Conservation (phyloP, 2,329 filamentous ascomycete species). For the Gaeumannomyces sp. region DNA sequence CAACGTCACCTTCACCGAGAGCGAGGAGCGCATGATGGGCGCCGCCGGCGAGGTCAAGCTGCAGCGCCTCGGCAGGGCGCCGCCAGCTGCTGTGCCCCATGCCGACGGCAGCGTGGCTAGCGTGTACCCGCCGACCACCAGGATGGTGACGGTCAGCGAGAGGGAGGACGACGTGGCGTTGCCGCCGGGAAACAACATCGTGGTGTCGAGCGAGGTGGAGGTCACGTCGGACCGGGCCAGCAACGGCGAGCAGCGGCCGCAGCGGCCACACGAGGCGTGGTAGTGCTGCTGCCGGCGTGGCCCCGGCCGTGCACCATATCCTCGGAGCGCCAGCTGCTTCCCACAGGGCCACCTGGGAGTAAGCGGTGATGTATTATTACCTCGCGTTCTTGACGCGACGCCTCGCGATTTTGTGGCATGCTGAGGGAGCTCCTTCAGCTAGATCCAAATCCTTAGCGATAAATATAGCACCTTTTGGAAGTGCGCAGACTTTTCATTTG, state of each 20-base stretch:
- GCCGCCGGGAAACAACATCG: slow-evolving; percentile 23
- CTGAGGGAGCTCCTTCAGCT: too few species aligned
- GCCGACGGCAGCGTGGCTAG: slow-evolving; percentile 13
- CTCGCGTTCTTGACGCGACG: too few species aligned
- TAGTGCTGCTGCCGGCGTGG: neutral
- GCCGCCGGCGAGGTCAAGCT: slow-evolving; percentile 8
- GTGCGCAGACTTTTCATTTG: too few species aligned
- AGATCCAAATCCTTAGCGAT: too few species aligned
- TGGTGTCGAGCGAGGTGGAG: slow-evolving; percentile 35
- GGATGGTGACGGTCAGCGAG: slow-evolving; percentile 6
- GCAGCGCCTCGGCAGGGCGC: neutral
- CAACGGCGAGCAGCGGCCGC: neutral
- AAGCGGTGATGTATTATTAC: too few species aligned
- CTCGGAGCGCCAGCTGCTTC: too few species aligned
- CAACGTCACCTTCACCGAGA: slow-evolving; percentile 21
- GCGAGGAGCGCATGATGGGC: slow-evolving; percentile 20
- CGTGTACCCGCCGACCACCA: slow-evolving; percentile 32
- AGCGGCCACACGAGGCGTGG: neutral
- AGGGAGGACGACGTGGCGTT: slow-evolving; percentile 8
- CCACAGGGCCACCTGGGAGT: too few species aligned
- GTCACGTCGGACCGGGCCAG: slow-evolving; percentile 16
- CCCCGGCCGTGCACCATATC: too few species aligned
- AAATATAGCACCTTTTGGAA: too few species aligned
- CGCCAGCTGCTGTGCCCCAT: neutral
- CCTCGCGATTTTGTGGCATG: too few species aligned